These are phyloP conservation scores for Lactarius indigo DNA, from an alignment of 768 basidiomycete genomes.

Conservation along the genomic window DNA sequence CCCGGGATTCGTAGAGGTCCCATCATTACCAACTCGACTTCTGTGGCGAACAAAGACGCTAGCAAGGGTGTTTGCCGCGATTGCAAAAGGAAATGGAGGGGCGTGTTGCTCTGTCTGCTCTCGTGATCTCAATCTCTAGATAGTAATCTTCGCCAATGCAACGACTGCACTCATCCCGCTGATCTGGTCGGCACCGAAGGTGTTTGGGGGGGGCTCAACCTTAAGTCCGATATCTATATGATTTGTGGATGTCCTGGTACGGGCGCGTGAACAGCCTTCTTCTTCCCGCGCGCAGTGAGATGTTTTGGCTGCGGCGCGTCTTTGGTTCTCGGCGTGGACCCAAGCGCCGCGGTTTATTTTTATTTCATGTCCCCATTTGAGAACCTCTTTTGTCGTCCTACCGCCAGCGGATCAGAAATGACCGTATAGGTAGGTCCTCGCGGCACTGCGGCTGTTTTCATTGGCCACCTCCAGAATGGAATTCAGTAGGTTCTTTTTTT, in stretches of 20 bases:
- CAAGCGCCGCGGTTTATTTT: constrained; percentile 27
- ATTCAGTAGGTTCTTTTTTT: not conserved
- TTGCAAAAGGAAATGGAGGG: too few species aligned
- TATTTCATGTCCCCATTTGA: constrained; percentile 31
- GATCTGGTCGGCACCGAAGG: too few species aligned
- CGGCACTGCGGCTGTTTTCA: constrained; percentile 1
- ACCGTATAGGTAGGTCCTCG: not conserved
- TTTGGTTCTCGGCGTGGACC: constrained; percentile 28
- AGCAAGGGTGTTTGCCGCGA: too few species aligned
- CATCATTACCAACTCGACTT: too few species aligned
- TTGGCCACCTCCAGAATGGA: not conserved
- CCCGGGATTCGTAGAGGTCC: not conserved
- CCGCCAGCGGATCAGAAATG: not conserved
- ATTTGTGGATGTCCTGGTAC: constrained; percentile 33
- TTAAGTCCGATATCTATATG: constrained; percentile 31
- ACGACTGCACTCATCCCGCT: too few species aligned
- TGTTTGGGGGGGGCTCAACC: too few species aligned
- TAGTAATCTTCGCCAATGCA: too few species aligned
- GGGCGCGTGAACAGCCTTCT: constrained; percentile 35
- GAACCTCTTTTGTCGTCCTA: not conserved
- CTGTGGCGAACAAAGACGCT: too few species aligned
- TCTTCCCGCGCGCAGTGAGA: constrained; percentile 36
- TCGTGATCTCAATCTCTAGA: too few species aligned
- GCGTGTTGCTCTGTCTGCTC: too few species aligned
- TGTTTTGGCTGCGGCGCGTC: constrained; percentile 36